Evolutionary conservation across 2,329 filamentous ascomycete species (phyloP).

Genomic region (Trichoderma afroharzianum): DNA sequence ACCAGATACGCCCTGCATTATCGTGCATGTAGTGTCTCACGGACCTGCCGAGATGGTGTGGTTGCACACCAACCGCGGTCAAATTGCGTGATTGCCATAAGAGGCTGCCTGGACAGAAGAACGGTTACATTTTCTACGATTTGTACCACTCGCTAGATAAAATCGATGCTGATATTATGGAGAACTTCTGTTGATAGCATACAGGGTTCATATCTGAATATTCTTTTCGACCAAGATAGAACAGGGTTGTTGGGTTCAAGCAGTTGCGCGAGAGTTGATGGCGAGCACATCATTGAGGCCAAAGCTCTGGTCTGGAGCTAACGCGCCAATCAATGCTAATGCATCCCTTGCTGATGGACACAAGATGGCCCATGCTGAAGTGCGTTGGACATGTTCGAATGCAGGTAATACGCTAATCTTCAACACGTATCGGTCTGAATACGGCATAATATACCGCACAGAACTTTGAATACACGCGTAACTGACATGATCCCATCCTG

Average conservation of each 20-base stretch:
- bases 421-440: not conserved
- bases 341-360: not conserved
- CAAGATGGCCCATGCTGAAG: not conserved
- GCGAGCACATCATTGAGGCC: slow-evolving; percentile 2
- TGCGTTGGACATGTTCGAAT: not conserved
- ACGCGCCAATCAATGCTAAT: not conserved
- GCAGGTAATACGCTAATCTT: not conserved
- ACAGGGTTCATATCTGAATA: not conserved
- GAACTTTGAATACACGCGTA: not conserved
- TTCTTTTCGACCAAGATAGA: not conserved
- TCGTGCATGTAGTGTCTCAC: not conserved
- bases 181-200: not conserved
- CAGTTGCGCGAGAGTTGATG: not conserved
- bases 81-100: slow-evolving; percentile 11
- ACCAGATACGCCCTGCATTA: not conserved
- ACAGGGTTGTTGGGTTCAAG: not conserved
- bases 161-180: not conserved
- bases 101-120: not conserved
- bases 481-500: not conserved
- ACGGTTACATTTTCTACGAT: not conserved
- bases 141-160: not conserved
- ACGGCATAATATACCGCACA: not conserved
- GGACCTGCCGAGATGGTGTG: slow-evolving; percentile 6
- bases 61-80: slow-evolving; percentile 12
- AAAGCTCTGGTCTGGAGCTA: not conserved